phyloP scores from a whole-genome alignment of 495 filamentous ascomycete genomes.

The Penicillium salamii region DNA sequence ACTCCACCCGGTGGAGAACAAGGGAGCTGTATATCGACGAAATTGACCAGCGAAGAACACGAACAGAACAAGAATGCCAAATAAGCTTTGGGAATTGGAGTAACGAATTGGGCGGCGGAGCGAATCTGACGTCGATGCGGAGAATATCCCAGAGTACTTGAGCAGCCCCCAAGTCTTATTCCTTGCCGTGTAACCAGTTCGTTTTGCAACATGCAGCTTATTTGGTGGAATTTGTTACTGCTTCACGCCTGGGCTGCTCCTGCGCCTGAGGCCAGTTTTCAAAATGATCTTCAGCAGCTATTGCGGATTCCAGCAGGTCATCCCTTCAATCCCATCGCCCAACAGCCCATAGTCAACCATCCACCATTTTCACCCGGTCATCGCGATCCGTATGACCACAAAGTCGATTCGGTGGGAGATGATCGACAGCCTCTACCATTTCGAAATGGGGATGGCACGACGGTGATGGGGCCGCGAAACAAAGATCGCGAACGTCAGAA shows the following conservation, averaged over 20 bases:
- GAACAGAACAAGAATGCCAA: too few relatives aligned
- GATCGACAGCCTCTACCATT: constrained; percentile 60
- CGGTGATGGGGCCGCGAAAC: constrained; percentile 65
- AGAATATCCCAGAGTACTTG: not conserved
- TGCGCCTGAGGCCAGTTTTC: constrained; percentile 5
- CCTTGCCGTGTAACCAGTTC: not conserved
- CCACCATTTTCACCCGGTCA: constrained; percentile 38
- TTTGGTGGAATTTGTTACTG: not conserved
- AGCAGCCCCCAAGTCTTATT: not conserved
- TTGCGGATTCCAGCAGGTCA: constrained; percentile 5
- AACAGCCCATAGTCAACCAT: not conserved
- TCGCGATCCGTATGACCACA: constrained; percentile 46
- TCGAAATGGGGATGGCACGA: constrained; percentile 61
- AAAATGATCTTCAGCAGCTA: constrained; percentile 8
- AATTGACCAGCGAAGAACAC: too few relatives aligned
- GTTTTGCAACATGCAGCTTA: not conserved
- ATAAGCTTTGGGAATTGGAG: not conserved
- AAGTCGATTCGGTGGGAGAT: constrained; percentile 56
- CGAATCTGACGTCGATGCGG: constrained; percentile 6
- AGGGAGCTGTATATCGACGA: not conserved
- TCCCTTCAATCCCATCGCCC: not conserved
- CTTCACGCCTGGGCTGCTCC: constrained; percentile 6
- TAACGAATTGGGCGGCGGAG: not conserved
- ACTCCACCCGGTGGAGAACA: not conserved
- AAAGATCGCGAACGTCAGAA: constrained; percentile 58